Conservation (phyloP, 257 asterid genomes). For the Parsonsia alboflavescens region DNA sequence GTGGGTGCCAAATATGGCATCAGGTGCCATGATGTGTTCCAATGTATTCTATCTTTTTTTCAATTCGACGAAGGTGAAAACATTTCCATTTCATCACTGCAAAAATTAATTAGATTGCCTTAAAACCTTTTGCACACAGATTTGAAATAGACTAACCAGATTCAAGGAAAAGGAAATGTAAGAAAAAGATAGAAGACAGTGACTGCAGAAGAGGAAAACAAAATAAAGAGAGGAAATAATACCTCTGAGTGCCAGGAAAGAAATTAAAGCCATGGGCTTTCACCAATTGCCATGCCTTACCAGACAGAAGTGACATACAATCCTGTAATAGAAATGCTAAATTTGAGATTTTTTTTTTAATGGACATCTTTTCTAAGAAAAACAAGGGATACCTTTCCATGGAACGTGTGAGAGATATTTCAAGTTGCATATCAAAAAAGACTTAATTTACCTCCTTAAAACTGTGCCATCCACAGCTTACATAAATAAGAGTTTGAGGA, state of each 20-base stretch:
- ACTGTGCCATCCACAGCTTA: slow-evolving; percentile 97
- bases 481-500: slow-evolving; percentile 81
- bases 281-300: slow-evolving; percentile 69
- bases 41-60: neutral
- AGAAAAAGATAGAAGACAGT: neutral
- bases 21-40: neutral
- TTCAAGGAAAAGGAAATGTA: neutral
- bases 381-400: neutral
- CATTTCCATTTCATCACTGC: neutral
- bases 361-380: neutral
- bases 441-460: slow-evolving; percentile 61
- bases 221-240: slow-evolving; percentile 14
- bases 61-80: neutral
- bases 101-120: neutral
- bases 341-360: neutral
- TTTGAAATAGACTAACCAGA: neutral
- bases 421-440: slow-evolving; percentile 10
- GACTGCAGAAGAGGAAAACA: neutral
- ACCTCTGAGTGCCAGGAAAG: slow-evolving; percentile 96
- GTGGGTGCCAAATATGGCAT: neutral
- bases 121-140: slow-evolving; percentile 2
- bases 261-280: slow-evolving; percentile 88
- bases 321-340: slow-evolving; percentile 44
- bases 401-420: neutral
- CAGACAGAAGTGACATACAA: slow-evolving; percentile 64